Evolutionary conservation across 192 early-diverging fungal species (phyloP), one percentile per base, ranked within the genome.

Genomic region (Polychytrium aggregatum): DNA sequence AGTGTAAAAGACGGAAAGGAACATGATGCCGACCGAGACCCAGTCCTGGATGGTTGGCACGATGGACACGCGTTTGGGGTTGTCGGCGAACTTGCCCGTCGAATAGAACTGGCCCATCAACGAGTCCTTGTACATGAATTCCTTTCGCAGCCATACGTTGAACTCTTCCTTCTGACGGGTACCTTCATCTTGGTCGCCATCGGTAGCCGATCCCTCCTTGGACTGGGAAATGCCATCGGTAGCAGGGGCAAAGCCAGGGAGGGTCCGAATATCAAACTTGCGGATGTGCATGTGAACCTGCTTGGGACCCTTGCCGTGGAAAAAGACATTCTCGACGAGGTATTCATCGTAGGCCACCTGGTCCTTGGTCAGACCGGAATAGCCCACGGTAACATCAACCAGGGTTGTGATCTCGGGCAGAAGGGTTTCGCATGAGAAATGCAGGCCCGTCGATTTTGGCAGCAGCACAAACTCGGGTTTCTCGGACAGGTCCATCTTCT

Each of bases 331-430:
- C 50, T 77, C 70, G 6, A 92, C 58, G 0, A 82, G 84, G 52
- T 90, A 91, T 46, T 82, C 70, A 34, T 92, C 82, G 51, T 93
- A 86, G 0, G 90, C 87, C 6, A 33, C 11, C 31, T 33, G 31
- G 6, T 33, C 31, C 6, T 4, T 4, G 14, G 58, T 61, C n/a
- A 94, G 62, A 0, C 88, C 87, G 48, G 82, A 74, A 52, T 92
- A 91, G 9, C 87, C 95, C 13, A 98, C 73, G 1, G 95, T 92
- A 5, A 92, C 46, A 57, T 98, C 92, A 48, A 85, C 90, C n/a
- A 98, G 38, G 49, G 85, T 83, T 33, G 80, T 70, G 24, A 85
- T 62, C 3, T 78, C 64, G 42, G 70, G 68, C 9, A 72, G 72
- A 30, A 95, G 67, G 44, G 73, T 65, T 41, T 80, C 68, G 46